These are phyloP conservation scores for Schizophyllum commune DNA, from an alignment of 1,284 basidiomycete genomes.

Conservation along the genomic window DNA sequence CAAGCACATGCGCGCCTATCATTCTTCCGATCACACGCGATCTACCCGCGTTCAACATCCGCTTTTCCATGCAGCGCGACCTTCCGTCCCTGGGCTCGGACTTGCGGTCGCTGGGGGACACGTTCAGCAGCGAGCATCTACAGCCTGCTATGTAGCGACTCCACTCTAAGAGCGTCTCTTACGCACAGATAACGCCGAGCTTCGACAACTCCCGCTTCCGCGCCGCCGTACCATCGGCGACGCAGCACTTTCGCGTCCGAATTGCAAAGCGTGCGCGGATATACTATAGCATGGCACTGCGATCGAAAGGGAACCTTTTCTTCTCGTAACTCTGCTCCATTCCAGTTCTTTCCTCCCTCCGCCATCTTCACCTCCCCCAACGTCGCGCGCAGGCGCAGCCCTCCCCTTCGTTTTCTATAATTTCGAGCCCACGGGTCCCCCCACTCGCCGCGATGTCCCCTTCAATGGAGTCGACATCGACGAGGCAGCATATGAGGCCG, in stretches of 20 bases:
- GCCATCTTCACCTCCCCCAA: not conserved
- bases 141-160: not conserved
- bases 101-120: no score
- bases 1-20: no score
- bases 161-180: not conserved
- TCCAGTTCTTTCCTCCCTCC: not conserved
- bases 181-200: no score
- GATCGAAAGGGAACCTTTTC: not conserved
- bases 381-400: not conserved
- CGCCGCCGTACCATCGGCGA: not conserved
- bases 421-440: not conserved
- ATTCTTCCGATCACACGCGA: no score
- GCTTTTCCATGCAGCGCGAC: no score
- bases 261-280: not conserved
- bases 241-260: not conserved
- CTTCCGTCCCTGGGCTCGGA: no score
- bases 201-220: not conserved
- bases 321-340: not conserved
- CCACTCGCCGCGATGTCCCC: not conserved
- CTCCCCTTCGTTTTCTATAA: not conserved
- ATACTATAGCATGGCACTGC: not conserved
- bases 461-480: not conserved
- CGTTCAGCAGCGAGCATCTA: no score
- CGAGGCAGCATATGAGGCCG: no score
- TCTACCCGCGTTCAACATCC: no score